These are phyloP conservation scores for Glycine latifolia DNA, from an alignment of 306 rosid species.

Conservation along the genomic window DNA sequence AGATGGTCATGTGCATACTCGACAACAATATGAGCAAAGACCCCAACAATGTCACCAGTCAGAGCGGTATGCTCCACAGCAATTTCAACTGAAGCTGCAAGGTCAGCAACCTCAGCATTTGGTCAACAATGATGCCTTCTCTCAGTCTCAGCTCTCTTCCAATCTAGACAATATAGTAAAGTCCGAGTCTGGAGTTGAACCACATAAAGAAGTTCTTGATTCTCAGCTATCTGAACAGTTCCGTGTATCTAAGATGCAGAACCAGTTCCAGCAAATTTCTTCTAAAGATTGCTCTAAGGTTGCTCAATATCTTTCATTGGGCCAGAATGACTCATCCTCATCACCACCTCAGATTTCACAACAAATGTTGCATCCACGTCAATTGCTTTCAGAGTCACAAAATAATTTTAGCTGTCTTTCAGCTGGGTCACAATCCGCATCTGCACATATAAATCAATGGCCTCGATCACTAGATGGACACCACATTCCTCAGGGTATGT, in stretches of 20 bases:
- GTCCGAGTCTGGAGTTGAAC: slow-evolving; percentile 72
- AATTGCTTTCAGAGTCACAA: slow-evolving; percentile 67
- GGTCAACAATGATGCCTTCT: slow-evolving; percentile 63
- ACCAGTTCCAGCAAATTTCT: slow-evolving; percentile 75
- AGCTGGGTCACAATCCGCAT: slow-evolving; percentile 71
- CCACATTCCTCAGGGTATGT: slow-evolving; percentile 42
- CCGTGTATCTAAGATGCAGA: slow-evolving; percentile 72
- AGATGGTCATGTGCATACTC: slow-evolving; percentile 69
- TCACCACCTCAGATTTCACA: slow-evolving; percentile 71
- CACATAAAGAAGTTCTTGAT: slow-evolving; percentile 64
- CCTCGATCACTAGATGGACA: slow-evolving; percentile 54
- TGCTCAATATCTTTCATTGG: slow-evolving; percentile 65
- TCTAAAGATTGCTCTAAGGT: slow-evolving; percentile 64
- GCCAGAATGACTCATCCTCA: slow-evolving; percentile 66
- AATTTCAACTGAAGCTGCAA: slow-evolving; percentile 58
- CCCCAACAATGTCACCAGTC: slow-evolving; percentile 80
- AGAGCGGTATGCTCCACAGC: slow-evolving; percentile 69
- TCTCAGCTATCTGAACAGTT: slow-evolving; percentile 71
- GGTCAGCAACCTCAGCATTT: slow-evolving; percentile 72
- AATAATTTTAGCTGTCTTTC: slow-evolving; percentile 70
- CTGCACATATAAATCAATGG: slow-evolving; percentile 53
- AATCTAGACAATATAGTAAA: slow-evolving; percentile 68
- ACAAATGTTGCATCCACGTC: slow-evolving; percentile 63
- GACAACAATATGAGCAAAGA: slow-evolving; percentile 71
- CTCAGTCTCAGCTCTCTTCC: slow-evolving; percentile 71